These are phyloP conservation scores for Yamadazyma takamatsuzukensis DNA, from an alignment of 805 yeast species.

Conservation along the genomic window DNA sequence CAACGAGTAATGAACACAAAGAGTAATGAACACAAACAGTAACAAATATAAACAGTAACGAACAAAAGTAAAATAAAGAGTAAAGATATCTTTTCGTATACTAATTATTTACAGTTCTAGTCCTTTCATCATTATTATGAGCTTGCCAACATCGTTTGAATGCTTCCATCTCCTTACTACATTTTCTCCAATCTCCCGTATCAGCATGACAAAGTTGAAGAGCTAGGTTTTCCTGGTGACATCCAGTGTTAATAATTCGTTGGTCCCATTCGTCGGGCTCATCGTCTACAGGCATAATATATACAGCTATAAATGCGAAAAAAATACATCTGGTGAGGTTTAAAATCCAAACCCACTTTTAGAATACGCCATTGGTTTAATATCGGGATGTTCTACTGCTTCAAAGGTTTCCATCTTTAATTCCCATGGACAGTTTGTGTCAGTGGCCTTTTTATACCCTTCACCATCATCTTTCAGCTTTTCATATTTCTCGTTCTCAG, in stretches of 20 bases:
- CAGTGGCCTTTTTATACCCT: constrained; percentile 34
- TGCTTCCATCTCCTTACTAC: constrained; percentile 46
- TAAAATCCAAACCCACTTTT: constrained; percentile 43
- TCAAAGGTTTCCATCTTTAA: constrained; percentile 59
- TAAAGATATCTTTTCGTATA: too few relatives aligned
- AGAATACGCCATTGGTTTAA: constrained; percentile 91
- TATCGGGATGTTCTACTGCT: constrained; percentile 86
- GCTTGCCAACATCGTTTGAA: constrained; percentile 62
- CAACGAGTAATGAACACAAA: too few relatives aligned
- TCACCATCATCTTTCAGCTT: constrained; percentile 44
- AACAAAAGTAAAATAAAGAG: too few relatives aligned
- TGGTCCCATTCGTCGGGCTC: constrained; percentile 48
- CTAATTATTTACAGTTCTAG: constrained; percentile 32
- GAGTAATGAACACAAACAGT: too few relatives aligned
- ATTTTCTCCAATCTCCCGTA: constrained; percentile 43
- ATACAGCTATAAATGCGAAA: neutral
- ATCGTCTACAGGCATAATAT: constrained; percentile 25
- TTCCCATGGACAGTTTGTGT: constrained; percentile 40
- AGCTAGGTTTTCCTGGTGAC: constrained; percentile 37
- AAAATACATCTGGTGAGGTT: neutral
- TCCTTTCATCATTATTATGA: constrained; percentile 53
- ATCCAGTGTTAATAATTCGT: constrained; percentile 42
- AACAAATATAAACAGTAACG: too few relatives aligned
- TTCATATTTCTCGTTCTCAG: constrained; percentile 41
- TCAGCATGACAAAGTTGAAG: constrained; percentile 45